These are phyloP conservation scores for Aegilops longissima DNA, from an alignment of 176 grass and related monocot genomes.

Conservation along the genomic window DNA sequence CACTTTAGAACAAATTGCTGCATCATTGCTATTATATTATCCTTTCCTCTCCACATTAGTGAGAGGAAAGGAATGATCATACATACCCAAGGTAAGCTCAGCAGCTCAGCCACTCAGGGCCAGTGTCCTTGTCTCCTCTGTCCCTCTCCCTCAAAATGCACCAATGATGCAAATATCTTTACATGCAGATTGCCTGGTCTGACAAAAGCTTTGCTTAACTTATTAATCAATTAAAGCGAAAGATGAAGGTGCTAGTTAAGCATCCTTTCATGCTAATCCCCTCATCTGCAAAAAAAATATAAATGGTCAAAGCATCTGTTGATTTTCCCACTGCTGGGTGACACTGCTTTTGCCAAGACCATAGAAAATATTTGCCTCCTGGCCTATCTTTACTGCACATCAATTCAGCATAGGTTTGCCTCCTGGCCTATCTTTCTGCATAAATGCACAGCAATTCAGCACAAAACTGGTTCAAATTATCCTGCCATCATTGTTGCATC, in stretches of 20 bases:
- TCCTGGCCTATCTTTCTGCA: conserved; percentile 10
- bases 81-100: conserved; percentile 19
- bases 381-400: neutral
- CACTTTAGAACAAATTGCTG: too few species aligned
- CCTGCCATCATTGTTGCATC: too few species aligned
- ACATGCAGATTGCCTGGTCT: conserved; percentile 6
- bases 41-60: too few species aligned
- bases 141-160: conserved; percentile 32
- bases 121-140: conserved; percentile 12
- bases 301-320: conserved; percentile 26
- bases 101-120: conserved; percentile 16
- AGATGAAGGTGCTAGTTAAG: conserved; percentile 3
- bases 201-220: conserved; percentile 12
- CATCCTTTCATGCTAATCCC: conserved; percentile 15
- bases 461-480: neutral
- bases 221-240: conserved; percentile 12
- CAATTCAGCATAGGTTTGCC: neutral
- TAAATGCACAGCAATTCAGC: neutral
- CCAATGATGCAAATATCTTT: conserved; percentile 24
- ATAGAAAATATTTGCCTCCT: neutral
- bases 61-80: conserved; percentile 24
- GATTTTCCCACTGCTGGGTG: conserved; percentile 3
- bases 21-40: too few species aligned
- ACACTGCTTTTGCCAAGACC: conserved; percentile 22
- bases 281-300: neutral